These are phyloP conservation scores for Proliferodiscus dingleyae DNA, from an alignment of 2,329 filamentous ascomycete species.

Conservation along the genomic window DNA sequence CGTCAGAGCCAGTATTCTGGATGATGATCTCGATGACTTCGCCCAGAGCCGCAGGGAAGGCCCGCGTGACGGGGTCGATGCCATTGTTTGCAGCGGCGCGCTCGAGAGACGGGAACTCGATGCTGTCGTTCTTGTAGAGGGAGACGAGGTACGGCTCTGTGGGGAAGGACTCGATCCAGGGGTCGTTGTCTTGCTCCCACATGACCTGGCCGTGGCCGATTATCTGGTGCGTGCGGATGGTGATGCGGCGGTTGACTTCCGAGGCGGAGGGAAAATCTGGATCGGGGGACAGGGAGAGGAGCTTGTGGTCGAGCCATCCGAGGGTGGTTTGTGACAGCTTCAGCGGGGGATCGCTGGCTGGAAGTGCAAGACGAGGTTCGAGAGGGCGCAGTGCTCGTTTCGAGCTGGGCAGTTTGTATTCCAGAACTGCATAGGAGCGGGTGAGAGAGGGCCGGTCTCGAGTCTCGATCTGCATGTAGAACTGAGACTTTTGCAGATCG, in stretches of 20 bases:
- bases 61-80: slow-evolving; percentile 37
- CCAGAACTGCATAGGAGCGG: slow-evolving; percentile 36
- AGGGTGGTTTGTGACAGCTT: no score
- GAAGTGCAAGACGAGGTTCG: no score
- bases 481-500: slow-evolving; percentile 30
- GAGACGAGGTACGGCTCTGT: slow-evolving; percentile 40
- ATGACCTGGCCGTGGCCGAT: slow-evolving; percentile 10
- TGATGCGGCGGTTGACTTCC: slow-evolving; percentile 35
- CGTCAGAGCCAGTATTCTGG: slow-evolving; percentile 37
- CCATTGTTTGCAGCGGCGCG: slow-evolving; percentile 38
- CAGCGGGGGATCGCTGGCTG: no score
- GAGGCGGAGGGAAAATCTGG: slow-evolving; percentile 26
- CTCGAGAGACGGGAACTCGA: slow-evolving; percentile 37
- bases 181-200: slow-evolving; percentile 31
- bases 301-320: slow-evolving; percentile 34
- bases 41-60: slow-evolving; percentile 41
- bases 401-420: no score
- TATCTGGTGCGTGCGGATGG: slow-evolving; percentile 20
- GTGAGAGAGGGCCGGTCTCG: slow-evolving; percentile 36
- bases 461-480: slow-evolving; percentile 38
- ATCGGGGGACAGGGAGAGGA: slow-evolving; percentile 23
- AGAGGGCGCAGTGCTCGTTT: no score
- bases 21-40: slow-evolving; percentile 43
- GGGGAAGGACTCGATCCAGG: slow-evolving; percentile 32
- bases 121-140: slow-evolving; percentile 37